Base-by-base conservation (phyloP, 1,139 yeast species). In the Protomyces gravidus region DNA sequence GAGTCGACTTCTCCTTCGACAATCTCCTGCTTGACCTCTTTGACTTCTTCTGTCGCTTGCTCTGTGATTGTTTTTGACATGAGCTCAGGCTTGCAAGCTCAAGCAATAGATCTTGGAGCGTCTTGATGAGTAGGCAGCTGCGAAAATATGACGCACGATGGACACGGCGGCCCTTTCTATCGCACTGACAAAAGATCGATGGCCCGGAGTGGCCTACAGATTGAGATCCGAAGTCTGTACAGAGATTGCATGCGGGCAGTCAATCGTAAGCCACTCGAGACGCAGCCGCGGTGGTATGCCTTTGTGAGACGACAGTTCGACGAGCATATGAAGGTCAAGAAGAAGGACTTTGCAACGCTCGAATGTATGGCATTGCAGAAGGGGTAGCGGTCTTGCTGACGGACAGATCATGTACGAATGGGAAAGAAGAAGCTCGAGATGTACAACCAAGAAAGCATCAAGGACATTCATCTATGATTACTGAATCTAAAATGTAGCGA, bases 301-400 rank as follows among this genome's bases (percentile, higher is more conserved):
- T 80, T 73, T 65, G 70, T 80, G 4, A 77, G 84, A 50, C 69
- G 68, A 13, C 94, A 88, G 69, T 90, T 90, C 69, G 75, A 70
- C 17, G 82, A 82, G 67, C 76, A 83, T 70, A 74, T 76, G 57
- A 67, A 71, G 36, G 71, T 89, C 19, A 83, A 86, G 39, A 83
- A 86, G 69, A 85, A 87, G 68, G 95, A 87, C 68, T 89, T 89
- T 70, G 78, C 84, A 42, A 86, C 95, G 1, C 83, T 90, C 51
- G 97, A 90, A 70, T 90, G 42, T 36, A 17, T 5, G 19, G 19
- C 19, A 15, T 13, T 17, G 25, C 25, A n/a, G n/a, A n/a, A n/a
- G n/a, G n/a, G n/a, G n/a, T n/a, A n/a, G n/a, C n/a, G n/a, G n/a
- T n/a, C n/a, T n/a, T n/a, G n/a, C n/a, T n/a, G n/a, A n/a, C n/a